Evolutionary conservation across 176 grass and related monocot species (phyloP).

Genomic region (Poa annua): DNA sequence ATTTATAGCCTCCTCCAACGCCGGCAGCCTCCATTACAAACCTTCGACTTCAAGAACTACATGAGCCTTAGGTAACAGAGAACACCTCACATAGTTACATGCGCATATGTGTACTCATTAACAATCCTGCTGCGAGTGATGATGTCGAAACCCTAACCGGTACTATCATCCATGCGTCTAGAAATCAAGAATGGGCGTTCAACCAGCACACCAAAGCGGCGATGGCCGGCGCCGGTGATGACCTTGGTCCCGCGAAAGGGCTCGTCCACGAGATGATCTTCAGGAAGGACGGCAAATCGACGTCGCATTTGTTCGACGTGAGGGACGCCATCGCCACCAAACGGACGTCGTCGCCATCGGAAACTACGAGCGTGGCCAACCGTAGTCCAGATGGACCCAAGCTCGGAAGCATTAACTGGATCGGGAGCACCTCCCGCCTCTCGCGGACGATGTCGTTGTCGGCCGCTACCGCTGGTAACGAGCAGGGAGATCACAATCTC

Average conservation of each 20-base stretch:
- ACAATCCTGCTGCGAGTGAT: not conserved
- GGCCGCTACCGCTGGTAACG: not conserved
- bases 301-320: constrained; percentile 56
- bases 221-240: constrained; percentile 34
- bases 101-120: not conserved
- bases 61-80: constrained; percentile 58
- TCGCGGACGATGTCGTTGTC: constrained; percentile 37
- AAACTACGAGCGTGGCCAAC: not conserved
- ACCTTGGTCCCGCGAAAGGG: constrained; percentile 52
- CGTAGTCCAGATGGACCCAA: constrained; percentile 26
- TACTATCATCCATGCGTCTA: not conserved
- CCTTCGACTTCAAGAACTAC: constrained; percentile 69
- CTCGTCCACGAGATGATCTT: constrained; percentile 81
- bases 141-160: constrained; percentile 51
- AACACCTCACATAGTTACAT: not conserved
- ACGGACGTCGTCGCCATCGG: not conserved
- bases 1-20: constrained; percentile 58
- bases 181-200: constrained; percentile 74
- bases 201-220: constrained; percentile 44
- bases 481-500: constrained; percentile 1
- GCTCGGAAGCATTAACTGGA: constrained; percentile 31
- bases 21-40: constrained; percentile 45
- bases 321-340: constrained; percentile 41
- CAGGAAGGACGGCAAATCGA: constrained; percentile 61
- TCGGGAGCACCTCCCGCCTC: constrained; percentile 43